These are phyloP conservation scores for Starmera stellimalicola DNA, from an alignment of 1,139 yeast species.

Conservation along the genomic window DNA sequence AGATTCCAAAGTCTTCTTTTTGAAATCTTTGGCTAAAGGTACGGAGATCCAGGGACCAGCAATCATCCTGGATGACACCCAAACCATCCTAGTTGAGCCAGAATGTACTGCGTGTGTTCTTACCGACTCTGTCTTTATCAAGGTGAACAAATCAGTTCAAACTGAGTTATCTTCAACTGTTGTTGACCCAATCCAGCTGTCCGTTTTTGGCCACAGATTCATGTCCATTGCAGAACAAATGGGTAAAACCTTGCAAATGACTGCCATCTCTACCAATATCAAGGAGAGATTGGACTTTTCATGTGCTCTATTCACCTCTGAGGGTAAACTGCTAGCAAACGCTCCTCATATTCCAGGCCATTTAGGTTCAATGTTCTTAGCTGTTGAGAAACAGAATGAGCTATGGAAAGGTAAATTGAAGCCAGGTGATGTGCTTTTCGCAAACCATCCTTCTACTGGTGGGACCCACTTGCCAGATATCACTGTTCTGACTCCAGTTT, in stretches of 20 bases:
- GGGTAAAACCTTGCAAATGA: constrained; percentile 75
- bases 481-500: constrained; percentile 56
- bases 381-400: constrained; percentile 60
- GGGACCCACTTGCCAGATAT: constrained; percentile 81
- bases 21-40: constrained; percentile 42
- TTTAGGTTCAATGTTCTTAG: constrained; percentile 80
- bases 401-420: constrained; percentile 50
- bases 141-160: constrained; percentile 22
- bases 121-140: constrained; percentile 48
- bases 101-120: constrained; percentile 54
- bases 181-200: constrained; percentile 61
- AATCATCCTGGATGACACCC: constrained; percentile 76
- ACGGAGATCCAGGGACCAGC: constrained; percentile 64
- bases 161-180: constrained; percentile 25
- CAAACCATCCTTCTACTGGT: constrained; percentile 75
- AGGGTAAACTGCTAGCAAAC: constrained; percentile 74
- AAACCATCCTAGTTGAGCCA: constrained; percentile 77
- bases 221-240: constrained; percentile 88
- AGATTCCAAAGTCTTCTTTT: constrained; percentile 43
- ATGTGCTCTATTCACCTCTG: constrained; percentile 69
- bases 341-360: constrained; percentile 89
- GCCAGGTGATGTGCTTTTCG: constrained; percentile 67
- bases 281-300: constrained; percentile 79
- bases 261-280: constrained; percentile 78
- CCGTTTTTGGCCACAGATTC: constrained; percentile 76